A percentile compares a stretch with the other conserved stretches of the same genome.
These are phyloP conservation scores for Fusarium azukiicola DNA, from an alignment of 2,329 filamentous ascomycete genomes.

Conservation along the genomic window DNA sequence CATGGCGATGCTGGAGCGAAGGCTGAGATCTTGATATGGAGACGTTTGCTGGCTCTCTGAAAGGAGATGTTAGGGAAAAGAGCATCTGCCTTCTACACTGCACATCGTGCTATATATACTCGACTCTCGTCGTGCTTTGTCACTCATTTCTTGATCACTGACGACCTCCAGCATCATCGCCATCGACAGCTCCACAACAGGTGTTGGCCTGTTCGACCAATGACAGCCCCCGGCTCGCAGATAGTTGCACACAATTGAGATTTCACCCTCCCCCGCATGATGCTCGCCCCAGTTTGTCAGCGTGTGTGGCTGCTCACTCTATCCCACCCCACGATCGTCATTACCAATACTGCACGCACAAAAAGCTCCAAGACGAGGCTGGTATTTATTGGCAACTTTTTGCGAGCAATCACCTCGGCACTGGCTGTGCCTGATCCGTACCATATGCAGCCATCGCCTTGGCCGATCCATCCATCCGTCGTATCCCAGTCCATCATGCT, in stretches of 20 bases:
- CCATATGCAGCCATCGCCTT: neutral
- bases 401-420: slow-evolving; percentile 21
- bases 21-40: no score
- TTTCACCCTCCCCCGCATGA: neutral
- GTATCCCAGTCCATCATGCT: slow-evolving; percentile 23
- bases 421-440: neutral
- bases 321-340: neutral
- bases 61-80: neutral
- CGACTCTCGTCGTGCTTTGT: neutral
- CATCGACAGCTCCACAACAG: neutral
- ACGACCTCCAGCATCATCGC: slow-evolving; percentile 1
- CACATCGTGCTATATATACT: neutral
- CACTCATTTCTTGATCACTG: neutral
- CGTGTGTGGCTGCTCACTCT: slow-evolving; percentile 8
- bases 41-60: neutral
- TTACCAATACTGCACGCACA: neutral
- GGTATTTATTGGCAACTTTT: slow-evolving; percentile 10
- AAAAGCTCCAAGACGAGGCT: neutral
- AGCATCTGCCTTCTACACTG: neutral
- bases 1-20: slow-evolving; percentile 27
- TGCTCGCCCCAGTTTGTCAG: neutral
- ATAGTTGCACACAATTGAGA: slow-evolving; percentile 17
- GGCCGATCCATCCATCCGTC: neutral
- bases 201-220: neutral
- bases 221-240: slow-evolving; percentile 9